A percentile compares a stretch with the other conserved stretches of the same genome.
Evolutionary conservation across 495 filamentous ascomycete species (phyloP).

Genomic region (Chaetomium tenue): DNA sequence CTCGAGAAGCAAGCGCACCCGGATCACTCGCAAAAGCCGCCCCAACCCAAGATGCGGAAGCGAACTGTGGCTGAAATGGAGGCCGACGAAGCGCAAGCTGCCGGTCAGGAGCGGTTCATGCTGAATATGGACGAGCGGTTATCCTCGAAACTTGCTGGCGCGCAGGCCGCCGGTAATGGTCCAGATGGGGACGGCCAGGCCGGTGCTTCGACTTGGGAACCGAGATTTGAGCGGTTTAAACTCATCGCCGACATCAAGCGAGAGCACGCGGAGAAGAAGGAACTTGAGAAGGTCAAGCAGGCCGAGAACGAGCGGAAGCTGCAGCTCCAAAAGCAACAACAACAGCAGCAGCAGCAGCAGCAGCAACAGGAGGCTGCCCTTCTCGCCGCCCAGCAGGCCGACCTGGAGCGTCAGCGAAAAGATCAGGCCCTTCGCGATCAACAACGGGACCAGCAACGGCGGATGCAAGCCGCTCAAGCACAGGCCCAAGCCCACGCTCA

Average conservation of each 20-base stretch:
- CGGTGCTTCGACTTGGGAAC: slow-evolving; percentile 69
- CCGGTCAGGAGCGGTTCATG: slow-evolving; percentile 86
- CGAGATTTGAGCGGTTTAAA: slow-evolving; percentile 88
- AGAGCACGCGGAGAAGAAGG: slow-evolving; percentile 70
- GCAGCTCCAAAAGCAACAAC: slow-evolving; percentile 45
- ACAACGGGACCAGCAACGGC: slow-evolving; percentile 21
- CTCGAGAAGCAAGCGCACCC: slow-evolving; percentile 71
- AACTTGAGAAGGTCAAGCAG: slow-evolving; percentile 57
- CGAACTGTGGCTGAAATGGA: slow-evolving; percentile 90
- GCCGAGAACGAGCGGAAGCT: slow-evolving; percentile 67
- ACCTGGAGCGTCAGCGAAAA: slow-evolving; percentile 32
- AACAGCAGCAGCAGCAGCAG: slow-evolving; percentile 43
- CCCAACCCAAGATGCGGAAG: slow-evolving; percentile 85
- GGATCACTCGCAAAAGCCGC: slow-evolving; percentile 69
- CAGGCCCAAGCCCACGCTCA: slow-evolving; percentile 28
- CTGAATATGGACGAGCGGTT: slow-evolving; percentile 88
- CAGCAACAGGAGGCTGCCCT: slow-evolving; percentile 22
- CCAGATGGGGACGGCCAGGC: slow-evolving; percentile 71
- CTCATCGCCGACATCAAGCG: slow-evolving; percentile 79
- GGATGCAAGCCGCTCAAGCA: slow-evolving; percentile 32
- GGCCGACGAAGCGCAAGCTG: slow-evolving; percentile 86
- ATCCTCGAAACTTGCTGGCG: slow-evolving; percentile 56
- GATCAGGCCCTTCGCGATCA: slow-evolving; percentile 33
- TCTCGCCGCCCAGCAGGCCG: slow-evolving; percentile 24
- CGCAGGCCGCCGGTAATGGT: slow-evolving; percentile 58